Conservation (phyloP, 2,329 filamentous ascomycete species). For the Phialocephala sp. region DNA sequence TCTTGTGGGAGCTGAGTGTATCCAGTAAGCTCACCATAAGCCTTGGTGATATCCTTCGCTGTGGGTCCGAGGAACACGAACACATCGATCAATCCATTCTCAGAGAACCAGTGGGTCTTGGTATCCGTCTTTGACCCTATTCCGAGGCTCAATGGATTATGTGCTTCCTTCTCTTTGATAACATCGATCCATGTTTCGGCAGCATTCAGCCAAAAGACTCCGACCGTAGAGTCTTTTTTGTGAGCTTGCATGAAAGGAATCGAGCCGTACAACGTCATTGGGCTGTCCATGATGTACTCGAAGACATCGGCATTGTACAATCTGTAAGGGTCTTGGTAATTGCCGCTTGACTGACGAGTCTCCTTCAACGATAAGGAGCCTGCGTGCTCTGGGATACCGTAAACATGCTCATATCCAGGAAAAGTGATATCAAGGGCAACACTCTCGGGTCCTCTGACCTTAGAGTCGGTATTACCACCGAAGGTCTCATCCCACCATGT, state of each 20-base stretch:
- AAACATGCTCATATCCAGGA: conserved; percentile 89
- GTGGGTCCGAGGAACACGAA: conserved; percentile 94
- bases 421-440: conserved; percentile 91
- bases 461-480: conserved; percentile 92
- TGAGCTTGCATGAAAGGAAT: conserved; percentile 99
- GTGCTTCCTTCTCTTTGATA: conserved; percentile 74
- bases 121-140: conserved; percentile 73
- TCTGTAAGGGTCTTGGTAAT: conserved; percentile 88
- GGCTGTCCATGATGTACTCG: conserved; percentile 95
- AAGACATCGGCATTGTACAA: conserved; percentile 98
- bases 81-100: conserved; percentile 85
- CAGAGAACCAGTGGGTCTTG: conserved; percentile 96
- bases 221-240: conserved; percentile 89
- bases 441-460: conserved; percentile 94
- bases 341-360: conserved; percentile 85
- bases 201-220: conserved; percentile 96
- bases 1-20: conserved; percentile 90
- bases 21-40: conserved; percentile 89
- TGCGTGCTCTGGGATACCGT: conserved; percentile 91
- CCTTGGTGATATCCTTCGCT: conserved; percentile 79
- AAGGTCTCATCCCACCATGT: conserved; percentile 99
- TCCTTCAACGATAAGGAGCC: conserved; percentile 87
- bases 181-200: conserved; percentile 99
- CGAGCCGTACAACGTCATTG: conserved; percentile 97
- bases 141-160: conserved; percentile 80